Evolutionary conservation across 768 basidiomycete species (phyloP).

Genomic region (Serendipita sp.): DNA sequence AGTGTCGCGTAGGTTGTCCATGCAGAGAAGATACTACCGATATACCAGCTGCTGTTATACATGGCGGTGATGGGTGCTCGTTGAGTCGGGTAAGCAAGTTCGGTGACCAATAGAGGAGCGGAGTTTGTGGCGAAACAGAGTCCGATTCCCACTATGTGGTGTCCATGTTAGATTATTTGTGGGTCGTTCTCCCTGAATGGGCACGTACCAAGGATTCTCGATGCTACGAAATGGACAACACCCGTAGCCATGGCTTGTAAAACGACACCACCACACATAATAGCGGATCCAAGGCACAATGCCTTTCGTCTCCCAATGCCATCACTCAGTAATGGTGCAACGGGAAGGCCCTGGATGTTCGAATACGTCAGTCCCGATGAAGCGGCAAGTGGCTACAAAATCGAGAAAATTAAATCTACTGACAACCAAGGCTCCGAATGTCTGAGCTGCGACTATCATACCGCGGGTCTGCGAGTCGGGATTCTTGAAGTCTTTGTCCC

Average conservation of each 20-base stretch:
- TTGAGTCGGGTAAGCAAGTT: constrained; percentile 58
- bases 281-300: constrained; percentile 40
- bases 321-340: constrained; percentile 48
- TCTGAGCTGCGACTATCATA: not conserved
- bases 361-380: not conserved
- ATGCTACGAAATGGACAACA: constrained; percentile 38
- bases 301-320: constrained; percentile 42
- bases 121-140: constrained; percentile 47
- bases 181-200: too few species aligned
- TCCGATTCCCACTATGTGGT: constrained; percentile 40
- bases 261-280: constrained; percentile 52
- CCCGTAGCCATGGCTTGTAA: constrained; percentile 34
- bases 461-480: constrained; percentile 20
- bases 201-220: constrained; percentile 30
- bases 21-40: constrained; percentile 47
- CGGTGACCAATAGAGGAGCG: constrained; percentile 46
- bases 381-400: too few species aligned
- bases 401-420: too few species aligned
- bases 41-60: constrained; percentile 63
- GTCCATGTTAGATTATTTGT: not conserved
- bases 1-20: constrained; percentile 35
- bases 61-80: constrained; percentile 20
- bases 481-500: constrained; percentile 39
- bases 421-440: not conserved
- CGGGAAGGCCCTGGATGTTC: constrained; percentile 35